Conservation (phyloP, 1,139 yeast species). For the Lodderomyces margitis region DNA sequence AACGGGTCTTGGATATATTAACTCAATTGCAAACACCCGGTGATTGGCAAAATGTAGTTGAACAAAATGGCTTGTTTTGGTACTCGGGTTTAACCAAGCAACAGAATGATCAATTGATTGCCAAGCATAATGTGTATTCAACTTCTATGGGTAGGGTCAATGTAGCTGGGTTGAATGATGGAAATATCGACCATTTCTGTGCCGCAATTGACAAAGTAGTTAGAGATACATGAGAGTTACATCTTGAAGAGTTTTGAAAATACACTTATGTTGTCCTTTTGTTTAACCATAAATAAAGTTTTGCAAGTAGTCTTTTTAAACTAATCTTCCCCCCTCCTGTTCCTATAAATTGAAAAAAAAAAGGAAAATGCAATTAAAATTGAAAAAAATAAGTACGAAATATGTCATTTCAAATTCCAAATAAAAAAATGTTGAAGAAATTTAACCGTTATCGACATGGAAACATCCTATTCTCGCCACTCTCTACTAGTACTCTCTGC, state of each 20-base stretch:
- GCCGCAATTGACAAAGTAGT: constrained; percentile 38
- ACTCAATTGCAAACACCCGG: constrained; percentile 38
- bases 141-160: constrained; percentile 42
- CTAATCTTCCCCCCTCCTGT: no score
- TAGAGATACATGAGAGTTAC: constrained; percentile 17
- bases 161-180: constrained; percentile 41
- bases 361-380: neutral
- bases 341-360: neutral
- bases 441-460: neutral
- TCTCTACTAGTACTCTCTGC: neutral
- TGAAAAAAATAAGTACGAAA: no score
- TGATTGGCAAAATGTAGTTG: constrained; percentile 36
- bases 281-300: neutral
- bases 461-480: neutral
- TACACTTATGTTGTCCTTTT: no score
- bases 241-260: no score
- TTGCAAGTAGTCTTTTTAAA: no score
- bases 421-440: no score
- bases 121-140: constrained; percentile 37
- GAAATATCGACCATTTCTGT: constrained; percentile 37
- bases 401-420: neutral
- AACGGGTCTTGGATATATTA: constrained; percentile 26
- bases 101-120: constrained; percentile 31
- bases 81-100: constrained; percentile 35
- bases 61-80: constrained; percentile 46